Conservation (phyloP, 176 grass and related monocot genomes). For the Areca catechu region DNA sequence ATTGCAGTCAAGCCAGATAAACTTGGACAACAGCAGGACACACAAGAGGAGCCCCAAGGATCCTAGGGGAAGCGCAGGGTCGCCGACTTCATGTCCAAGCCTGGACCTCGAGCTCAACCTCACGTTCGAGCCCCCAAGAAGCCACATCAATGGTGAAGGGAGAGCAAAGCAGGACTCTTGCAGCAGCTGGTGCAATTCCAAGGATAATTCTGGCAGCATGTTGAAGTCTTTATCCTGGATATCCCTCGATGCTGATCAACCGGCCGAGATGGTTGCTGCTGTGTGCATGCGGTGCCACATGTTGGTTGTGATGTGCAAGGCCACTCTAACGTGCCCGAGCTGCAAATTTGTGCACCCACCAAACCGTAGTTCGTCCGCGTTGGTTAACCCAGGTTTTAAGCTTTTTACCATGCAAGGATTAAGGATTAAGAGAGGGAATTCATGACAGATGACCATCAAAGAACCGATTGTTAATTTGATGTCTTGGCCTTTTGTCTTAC, state of each 20-base stretch:
- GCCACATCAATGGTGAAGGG: not conserved
- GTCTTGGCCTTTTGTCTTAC: no score
- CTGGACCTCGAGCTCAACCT: constrained; percentile 83
- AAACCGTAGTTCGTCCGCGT: constrained; percentile 7
- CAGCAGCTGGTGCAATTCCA: not conserved
- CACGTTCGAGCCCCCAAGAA: constrained; percentile 30
- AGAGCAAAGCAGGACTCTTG: not conserved
- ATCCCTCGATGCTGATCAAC: not conserved
- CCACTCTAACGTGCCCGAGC: constrained; percentile 66
- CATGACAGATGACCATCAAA: not conserved
- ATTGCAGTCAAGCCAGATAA: constrained; percentile 6
- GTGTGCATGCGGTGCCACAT: constrained; percentile 88
- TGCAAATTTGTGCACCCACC: constrained; percentile 80
- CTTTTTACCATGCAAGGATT: constrained; percentile 65
- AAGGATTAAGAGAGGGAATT: not conserved
- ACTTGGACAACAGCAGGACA: constrained; percentile 17
- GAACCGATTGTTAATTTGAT: not conserved
- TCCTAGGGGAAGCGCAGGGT: constrained; percentile 27
- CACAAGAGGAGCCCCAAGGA: constrained; percentile 26
- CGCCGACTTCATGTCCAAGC: constrained; percentile 11
- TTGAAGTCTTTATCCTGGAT: not conserved
- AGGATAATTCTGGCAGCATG: not conserved
- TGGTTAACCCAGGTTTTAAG: constrained; percentile 47
- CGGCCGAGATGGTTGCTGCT: constrained; percentile 61
- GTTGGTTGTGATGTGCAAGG: constrained; percentile 74